Conservation (phyloP, 139 green algal genomes). For the Picochlorum sp. region DNA sequence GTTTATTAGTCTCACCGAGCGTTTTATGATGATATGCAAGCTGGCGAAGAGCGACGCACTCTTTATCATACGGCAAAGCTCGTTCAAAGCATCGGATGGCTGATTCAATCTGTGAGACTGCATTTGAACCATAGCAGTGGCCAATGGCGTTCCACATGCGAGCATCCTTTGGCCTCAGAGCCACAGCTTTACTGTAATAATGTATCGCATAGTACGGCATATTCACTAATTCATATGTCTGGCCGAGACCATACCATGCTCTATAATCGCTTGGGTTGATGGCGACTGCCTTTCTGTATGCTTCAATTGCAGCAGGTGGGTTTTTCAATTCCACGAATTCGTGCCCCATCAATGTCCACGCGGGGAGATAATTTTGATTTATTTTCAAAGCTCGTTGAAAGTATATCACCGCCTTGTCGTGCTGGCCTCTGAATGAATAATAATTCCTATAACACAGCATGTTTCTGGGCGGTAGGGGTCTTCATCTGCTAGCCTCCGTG, state of each 20-base stretch:
- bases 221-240: constrained; percentile 95
- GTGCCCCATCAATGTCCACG: constrained; percentile 99
- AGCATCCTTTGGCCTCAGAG: constrained; percentile 74
- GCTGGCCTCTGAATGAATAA: constrained; percentile 76
- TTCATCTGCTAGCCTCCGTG: constrained; percentile 56
- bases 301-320: constrained; percentile 76
- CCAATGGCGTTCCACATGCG: constrained; percentile 98
- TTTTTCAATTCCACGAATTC: constrained; percentile 99
- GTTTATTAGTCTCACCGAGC: constrained; percentile 34
- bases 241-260: constrained; percentile 94
- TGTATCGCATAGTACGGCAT: constrained; percentile 83
- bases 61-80: constrained; percentile 41
- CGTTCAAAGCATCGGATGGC: constrained; percentile 82
- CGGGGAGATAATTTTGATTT: constrained; percentile 70
- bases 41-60: constrained; percentile 75
- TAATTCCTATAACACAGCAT: constrained; percentile 98
- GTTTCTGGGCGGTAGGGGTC: constrained; percentile 91
- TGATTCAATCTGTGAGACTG: constrained; percentile 47
- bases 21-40: constrained; percentile 68
- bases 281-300: constrained; percentile 74
- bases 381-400: constrained; percentile 88
- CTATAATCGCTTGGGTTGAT: constrained; percentile 86
- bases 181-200: constrained; percentile 73
- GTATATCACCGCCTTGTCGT: constrained; percentile 67
- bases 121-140: constrained; percentile 81